These are phyloP conservation scores for Cyberlindnera sargentensis DNA, from an alignment of 805 yeast species.

Conservation along the genomic window DNA sequence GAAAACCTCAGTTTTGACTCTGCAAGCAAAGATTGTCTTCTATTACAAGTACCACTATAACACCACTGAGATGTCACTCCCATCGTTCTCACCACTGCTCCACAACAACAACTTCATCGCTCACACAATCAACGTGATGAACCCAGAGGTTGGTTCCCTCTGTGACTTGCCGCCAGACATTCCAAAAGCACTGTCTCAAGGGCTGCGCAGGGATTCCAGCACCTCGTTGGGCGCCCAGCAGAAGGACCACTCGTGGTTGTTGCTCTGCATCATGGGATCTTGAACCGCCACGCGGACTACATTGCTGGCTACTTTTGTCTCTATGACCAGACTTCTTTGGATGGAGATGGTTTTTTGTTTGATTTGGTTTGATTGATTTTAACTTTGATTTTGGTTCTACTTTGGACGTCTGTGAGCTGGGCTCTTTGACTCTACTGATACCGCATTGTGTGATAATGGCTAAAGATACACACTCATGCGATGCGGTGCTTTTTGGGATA, in stretches of 20 bases:
- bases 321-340: too few relatives aligned
- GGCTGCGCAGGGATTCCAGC: not conserved
- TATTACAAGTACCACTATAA: not conserved
- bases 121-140: conserved; percentile 14
- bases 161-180: conserved; percentile 6
- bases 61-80: not conserved
- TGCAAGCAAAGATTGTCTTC: too few relatives aligned
- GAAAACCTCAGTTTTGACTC: too few relatives aligned
- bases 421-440: too few relatives aligned
- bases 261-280: conserved; percentile 19
- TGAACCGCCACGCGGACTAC: conserved; percentile 1
- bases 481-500: too few relatives aligned
- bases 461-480: too few relatives aligned
- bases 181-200: not conserved
- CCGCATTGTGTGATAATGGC: too few relatives aligned
- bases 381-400: too few relatives aligned
- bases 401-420: too few relatives aligned
- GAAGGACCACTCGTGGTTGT: conserved; percentile 23
- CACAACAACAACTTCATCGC: conserved; percentile 19
- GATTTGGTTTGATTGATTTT: too few relatives aligned
- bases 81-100: conserved; percentile 6
- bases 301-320: too few relatives aligned
- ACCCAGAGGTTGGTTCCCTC: conserved; percentile 13
- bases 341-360: too few relatives aligned
- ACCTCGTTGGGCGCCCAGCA: conserved; percentile 1